Base-by-base conservation (phyloP, 495 filamentous ascomycete genomes). In the Neurospora sp. region DNA sequence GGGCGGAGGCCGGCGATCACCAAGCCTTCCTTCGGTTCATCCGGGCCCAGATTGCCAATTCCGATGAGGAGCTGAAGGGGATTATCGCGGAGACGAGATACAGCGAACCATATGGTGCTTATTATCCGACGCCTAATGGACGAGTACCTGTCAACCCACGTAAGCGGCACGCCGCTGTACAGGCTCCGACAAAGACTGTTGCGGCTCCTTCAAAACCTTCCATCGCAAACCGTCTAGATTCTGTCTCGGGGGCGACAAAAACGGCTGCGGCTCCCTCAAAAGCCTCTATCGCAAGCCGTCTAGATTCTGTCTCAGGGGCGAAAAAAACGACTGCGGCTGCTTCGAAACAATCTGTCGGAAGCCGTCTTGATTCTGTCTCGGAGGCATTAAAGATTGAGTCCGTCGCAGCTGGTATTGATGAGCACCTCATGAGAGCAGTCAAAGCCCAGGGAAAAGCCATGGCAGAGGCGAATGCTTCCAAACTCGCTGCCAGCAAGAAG, bases 31-130 rank as follows among this genome's bases (percentile, higher is more conserved):
- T 89, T 24, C 84, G 85, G 39, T 95, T 93, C 82, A 86, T 98
- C 45, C 89, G 86, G 76, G 94, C 94, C 7, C 94, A 98, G 82
- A 95, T 96, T 75, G 89, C 90, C 6, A 89, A 85, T 70, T 88
- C 93, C 72, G 91, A 93, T 69, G 85, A 86, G 19, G 93, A 97
- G 76, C 84, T 97, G 8, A 84, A 87, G 24, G 86, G 93, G 15
- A 92, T 96, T 72, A 82, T 96, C 71, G 90, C 88, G 75, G 89
- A 90, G 19, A 82, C 84, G 38, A 81, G 79, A 34, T 66, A 66
- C 2, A 66, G 28, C 7, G 54, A 66, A 2, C 24, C 48, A 13
- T 28, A 59, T 59, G 48, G 54, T 17, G 28, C 24, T 1, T 19
- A 66, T 36, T 31, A 1, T 0, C 24, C 13, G 45, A 24, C 21